These are phyloP conservation scores for Acanthamoeba sp. DNA, from an alignment of 208 protist species.

Conservation along the genomic window DNA sequence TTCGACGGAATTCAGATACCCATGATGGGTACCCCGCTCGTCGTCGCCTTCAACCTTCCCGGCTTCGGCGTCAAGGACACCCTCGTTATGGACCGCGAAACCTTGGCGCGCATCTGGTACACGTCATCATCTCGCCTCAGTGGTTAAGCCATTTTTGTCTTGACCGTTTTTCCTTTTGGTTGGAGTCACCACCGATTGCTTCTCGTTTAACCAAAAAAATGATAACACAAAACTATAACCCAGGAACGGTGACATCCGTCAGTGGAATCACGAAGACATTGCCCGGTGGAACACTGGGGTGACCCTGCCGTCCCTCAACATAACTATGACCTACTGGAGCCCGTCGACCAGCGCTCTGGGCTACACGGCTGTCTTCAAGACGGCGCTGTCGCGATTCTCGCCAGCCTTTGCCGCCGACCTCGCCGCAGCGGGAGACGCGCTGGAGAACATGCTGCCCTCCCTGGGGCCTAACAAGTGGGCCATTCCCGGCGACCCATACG, in stretches of 20 bases:
- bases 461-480: background rate
- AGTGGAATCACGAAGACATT: slow-evolving; percentile 39
- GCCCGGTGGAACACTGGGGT: background rate
- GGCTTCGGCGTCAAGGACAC: background rate
- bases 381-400: slow-evolving; percentile 27
- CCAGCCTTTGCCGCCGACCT: background rate
- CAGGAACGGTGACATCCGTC: slow-evolving; percentile 56
- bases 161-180: too few relatives aligned
- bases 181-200: too few relatives aligned
- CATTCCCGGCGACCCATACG: background rate
- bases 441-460: slow-evolving; percentile 48
- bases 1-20: slow-evolving; percentile 38
- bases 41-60: slow-evolving; percentile 42
- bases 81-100: slow-evolving; percentile 54
- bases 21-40: slow-evolving; percentile 40
- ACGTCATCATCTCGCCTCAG: background rate
- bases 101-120: slow-evolving; percentile 31
- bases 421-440: background rate
- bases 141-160: background rate
- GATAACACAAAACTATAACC: too few relatives aligned
- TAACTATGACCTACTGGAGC: slow-evolving; percentile 54
- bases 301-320: slow-evolving; percentile 14
- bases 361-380: slow-evolving; percentile 47
- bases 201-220: too few relatives aligned
- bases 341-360: slow-evolving; percentile 41